A percentile compares a stretch with the other conserved stretches of the same genome.
These are phyloP conservation scores for Collybia sordida DNA, from an alignment of 768 basidiomycete genomes.

Conservation along the genomic window DNA sequence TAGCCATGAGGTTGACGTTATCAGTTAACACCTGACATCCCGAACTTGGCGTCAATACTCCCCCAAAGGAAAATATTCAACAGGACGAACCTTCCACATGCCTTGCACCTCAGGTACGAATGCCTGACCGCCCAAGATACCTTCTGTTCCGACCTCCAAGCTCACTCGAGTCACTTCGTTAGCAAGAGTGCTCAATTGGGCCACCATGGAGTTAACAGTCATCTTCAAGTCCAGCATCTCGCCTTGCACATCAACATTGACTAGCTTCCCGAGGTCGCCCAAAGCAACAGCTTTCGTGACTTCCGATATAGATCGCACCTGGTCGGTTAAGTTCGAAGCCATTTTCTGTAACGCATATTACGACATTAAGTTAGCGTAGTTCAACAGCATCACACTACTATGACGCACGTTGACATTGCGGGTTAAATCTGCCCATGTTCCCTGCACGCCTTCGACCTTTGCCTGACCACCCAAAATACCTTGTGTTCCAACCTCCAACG, in stretches of 20 bases:
- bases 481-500: conserved; percentile 55
- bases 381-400: neutral
- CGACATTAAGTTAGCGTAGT: conserved; percentile 16
- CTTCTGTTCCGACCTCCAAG: conserved; percentile 90
- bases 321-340: conserved; percentile 82
- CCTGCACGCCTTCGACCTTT: conserved; percentile 86
- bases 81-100: conserved; percentile 72
- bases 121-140: conserved; percentile 76
- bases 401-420: conserved; percentile 79
- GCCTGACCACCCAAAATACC: conserved; percentile 92
- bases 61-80: neutral
- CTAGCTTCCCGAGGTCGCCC: conserved; percentile 81
- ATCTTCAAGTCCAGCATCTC: conserved; percentile 90
- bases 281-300: conserved; percentile 86
- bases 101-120: conserved; percentile 87
- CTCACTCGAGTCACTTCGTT: conserved; percentile 90
- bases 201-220: conserved; percentile 89
- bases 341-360: conserved; percentile 56
- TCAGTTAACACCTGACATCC: conserved; percentile 53
- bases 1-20: conserved; percentile 88
- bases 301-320: conserved; percentile 90
- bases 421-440: conserved; percentile 90
- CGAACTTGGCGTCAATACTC: too few relatives aligned
- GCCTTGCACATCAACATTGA: conserved; percentile 91
- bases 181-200: conserved; percentile 70